Percentiles rank a stretch among this genome's conserved stretches.
Evolutionary conservation across 805 yeast genomes (phyloP).

Genomic region (Metschnikowia shivogae): DNA sequence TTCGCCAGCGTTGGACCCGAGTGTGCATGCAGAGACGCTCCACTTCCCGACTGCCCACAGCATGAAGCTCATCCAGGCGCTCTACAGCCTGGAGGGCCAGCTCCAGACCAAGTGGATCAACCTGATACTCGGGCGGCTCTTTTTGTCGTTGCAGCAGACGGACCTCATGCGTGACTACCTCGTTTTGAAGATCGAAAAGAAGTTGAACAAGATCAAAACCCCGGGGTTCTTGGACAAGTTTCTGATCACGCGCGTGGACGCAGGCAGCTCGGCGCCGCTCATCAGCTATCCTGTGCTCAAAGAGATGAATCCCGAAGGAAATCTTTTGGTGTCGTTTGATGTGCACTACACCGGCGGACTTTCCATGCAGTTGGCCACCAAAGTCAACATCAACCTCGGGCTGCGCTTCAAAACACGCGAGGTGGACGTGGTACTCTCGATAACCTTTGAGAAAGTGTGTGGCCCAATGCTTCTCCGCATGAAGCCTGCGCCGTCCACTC

Average conservation of each 20-base stretch:
- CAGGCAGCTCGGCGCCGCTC: slow-evolving; percentile 79
- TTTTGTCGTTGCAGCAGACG: slow-evolving; percentile 72
- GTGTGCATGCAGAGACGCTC: slow-evolving; percentile 63
- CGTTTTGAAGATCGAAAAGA: slow-evolving; percentile 58
- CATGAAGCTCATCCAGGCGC: slow-evolving; percentile 66
- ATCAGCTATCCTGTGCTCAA: slow-evolving; percentile 67
- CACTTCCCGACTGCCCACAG: slow-evolving; percentile 70
- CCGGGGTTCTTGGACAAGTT: slow-evolving; percentile 89
- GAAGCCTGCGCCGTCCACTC: slow-evolving; percentile 86
- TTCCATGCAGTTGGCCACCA: slow-evolving; percentile 74
- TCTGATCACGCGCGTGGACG: slow-evolving; percentile 62
- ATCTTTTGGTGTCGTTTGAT: slow-evolving; percentile 55
- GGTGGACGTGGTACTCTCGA: slow-evolving; percentile 67
- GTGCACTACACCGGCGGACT: slow-evolving; percentile 74
- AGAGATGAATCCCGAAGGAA: slow-evolving; percentile 78
- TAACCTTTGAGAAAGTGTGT: slow-evolving; percentile 61
- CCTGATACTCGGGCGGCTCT: slow-evolving; percentile 79
- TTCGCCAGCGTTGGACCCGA: slow-evolving; percentile 38
- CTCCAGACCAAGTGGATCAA: slow-evolving; percentile 86
- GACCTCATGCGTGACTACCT: slow-evolving; percentile 57
- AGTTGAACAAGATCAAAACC: slow-evolving; percentile 71
- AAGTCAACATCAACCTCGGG: slow-evolving; percentile 70
- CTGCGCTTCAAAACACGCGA: slow-evolving; percentile 70
- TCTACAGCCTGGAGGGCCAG: slow-evolving; percentile 82
- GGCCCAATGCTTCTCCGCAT: slow-evolving; percentile 69